These are phyloP conservation scores for Phoma sp. DNA, from an alignment of 2,329 filamentous ascomycete species.

Conservation along the genomic window DNA sequence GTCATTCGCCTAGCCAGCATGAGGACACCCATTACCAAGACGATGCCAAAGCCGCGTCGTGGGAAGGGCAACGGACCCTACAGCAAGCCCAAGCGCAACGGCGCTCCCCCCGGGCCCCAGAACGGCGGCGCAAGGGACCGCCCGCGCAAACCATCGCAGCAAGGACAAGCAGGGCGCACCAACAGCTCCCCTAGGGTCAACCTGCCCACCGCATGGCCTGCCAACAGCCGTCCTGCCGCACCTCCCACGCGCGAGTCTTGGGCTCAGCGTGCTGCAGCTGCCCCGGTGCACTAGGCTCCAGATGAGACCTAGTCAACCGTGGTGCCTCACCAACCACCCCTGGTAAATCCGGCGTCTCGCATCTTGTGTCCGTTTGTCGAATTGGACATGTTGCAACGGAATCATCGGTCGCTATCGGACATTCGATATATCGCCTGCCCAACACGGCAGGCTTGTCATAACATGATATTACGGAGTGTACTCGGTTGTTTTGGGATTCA, in stretches of 20 bases:
- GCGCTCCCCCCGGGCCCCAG: constrained; percentile 26
- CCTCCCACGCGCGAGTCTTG: constrained; percentile 24
- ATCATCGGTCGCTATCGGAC: constrained; percentile 7
- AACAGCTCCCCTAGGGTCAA: constrained; percentile 35
- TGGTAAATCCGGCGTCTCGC: neutral
- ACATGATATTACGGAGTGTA: constrained; percentile 22
- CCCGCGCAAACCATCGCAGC: constrained; percentile 42
- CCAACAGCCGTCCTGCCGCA: constrained; percentile 31
- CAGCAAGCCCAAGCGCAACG: constrained; percentile 39
- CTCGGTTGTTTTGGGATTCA: constrained; percentile 16
- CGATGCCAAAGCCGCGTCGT: constrained; percentile 37
- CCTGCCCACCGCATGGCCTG: constrained; percentile 35
- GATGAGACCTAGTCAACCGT: neutral
- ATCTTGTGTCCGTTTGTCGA: constrained; percentile 1
- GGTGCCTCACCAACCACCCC: neutral
- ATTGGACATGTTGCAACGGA: constrained; percentile 2
- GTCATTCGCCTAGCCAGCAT: constrained; percentile 37
- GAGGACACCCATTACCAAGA: constrained; percentile 37
- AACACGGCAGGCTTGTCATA: constrained; percentile 11
- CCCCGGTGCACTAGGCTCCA: constrained; percentile 9
- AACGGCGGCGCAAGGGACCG: constrained; percentile 33
- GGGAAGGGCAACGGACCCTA: constrained; percentile 19
- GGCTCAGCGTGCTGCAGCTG: constrained; percentile 19
- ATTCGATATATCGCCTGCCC: constrained; percentile 6
- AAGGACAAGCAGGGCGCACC: constrained; percentile 35